Base-by-base conservation (phyloP, 2,329 filamentous ascomycete genomes). In the Pezicula radicicola region DNA sequence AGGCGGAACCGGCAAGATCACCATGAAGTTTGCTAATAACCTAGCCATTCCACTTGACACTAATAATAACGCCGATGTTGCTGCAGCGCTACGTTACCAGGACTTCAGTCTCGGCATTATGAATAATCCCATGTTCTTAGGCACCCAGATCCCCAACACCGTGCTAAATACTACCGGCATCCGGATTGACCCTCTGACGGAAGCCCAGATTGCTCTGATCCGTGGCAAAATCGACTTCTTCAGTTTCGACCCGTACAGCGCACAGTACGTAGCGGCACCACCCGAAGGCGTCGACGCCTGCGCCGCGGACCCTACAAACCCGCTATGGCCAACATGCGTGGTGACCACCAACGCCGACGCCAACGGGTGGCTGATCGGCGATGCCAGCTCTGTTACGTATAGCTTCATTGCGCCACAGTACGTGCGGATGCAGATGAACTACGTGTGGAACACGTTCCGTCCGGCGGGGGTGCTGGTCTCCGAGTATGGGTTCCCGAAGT, bases 361-460 rank as follows among this genome's bases (percentile, higher is more conserved):
- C 2, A 28, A 75, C 25, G 79, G 79, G 1, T 84, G 81, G 80
- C 70, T 78, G 56, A 77, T 83, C 46, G 81, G 81, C 15, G 25
- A 70, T 72, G n/a, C n/a, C n/a, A n/a, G n/a, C 15, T 80, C 77
- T 3, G 68, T 78, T 33, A 72, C 72, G 3, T 81, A 81, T 60
- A 75, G 79, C 16, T 81, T 83, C 65, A 76, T 78, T 33, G 78
- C 81, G 0, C 81, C 81, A 0, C 72, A 71, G 2, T 83, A 81
- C 56, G 72, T 85, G 16, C 72, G 78, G 48, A 71, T 70, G 51
- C 77, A 79, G 55, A 69, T 82, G 3, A 75, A 71, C 56, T 84
- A 83, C 59, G 66, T 85, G 2, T 80, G 76, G 72, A 83, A 83
- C 63, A 83, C 77, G 0, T 85, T 76, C 70, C 73, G 66, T 36